Evolutionary conservation across 2,329 filamentous ascomycete genomes (phyloP), one percentile per base, ranked within the genome.

Genomic region (Teratosphaeria zuluensis): DNA sequence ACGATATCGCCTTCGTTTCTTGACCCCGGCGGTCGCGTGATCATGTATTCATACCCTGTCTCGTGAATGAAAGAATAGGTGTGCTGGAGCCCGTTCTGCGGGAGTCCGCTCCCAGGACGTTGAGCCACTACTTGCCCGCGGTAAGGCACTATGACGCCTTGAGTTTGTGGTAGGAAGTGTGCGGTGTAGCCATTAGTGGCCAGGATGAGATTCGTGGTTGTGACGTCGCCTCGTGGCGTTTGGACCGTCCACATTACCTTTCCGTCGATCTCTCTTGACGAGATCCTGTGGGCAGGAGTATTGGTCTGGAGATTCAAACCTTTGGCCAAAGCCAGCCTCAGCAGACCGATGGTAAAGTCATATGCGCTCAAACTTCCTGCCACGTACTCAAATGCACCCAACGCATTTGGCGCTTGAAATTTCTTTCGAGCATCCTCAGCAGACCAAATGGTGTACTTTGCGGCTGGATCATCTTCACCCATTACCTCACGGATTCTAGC

Each of bases 1-100:
- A 88, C 72, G 31, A 88, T 79, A 58, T 82, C 79, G 30, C 81
- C 78, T 2, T 70, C 72, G 24, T 74, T 71, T 19, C 62, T 64
- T 2, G 76, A 74, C 0, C 76, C 77, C n/a, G 74, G 70, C 0
- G 80, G 79, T 1, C 82, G 76, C 1, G 81, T 77, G 8, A 88
- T 81, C 77, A 88, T 83, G 69, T 88, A 89, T 61, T 88, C 86
- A 66, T 85, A 87, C 0, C 84, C 83, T 28, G 74, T 71, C 1
- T 76, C 74, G 66, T 84, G 84, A 30, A 86, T 80, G 63, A 88
- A 84, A 21, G 79, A 84, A 65, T 85, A 87, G 1, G 83, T 84
- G 1, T 75, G 77, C 5, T 72, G 68, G 31, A 84, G 65, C 11
- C 76, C 68, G 1, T 58, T 59, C 2, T 77, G 75, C 62, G 65